phyloP scores from a whole-genome alignment of 2,329 filamentous ascomycete genomes.

The Fusarium sp. region DNA sequence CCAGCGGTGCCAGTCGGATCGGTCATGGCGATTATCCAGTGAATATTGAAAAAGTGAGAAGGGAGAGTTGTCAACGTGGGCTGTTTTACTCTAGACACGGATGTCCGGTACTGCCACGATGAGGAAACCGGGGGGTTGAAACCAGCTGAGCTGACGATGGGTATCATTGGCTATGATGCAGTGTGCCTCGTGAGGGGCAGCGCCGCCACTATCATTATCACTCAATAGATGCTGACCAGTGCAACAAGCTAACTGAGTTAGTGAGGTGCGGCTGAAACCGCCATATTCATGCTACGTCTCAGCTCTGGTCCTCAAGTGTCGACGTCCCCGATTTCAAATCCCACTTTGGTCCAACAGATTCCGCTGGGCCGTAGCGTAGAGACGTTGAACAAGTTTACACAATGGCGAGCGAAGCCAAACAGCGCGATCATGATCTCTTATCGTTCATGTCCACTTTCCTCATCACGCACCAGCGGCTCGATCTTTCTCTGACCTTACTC shows the following conservation, averaged over 20 bases:
- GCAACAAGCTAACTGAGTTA: background rate
- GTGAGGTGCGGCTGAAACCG: background rate
- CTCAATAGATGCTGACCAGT: background rate
- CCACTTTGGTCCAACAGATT: rapidly evolving
- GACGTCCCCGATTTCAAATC: too few species aligned
- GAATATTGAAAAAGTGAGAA: rapidly evolving
- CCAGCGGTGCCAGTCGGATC: background rate
- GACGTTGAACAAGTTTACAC: background rate
- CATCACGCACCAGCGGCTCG: background rate
- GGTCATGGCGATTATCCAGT: rapidly evolving
- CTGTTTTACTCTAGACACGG: background rate
- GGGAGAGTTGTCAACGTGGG: background rate
- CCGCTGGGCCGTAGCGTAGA: background rate
- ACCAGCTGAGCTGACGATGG: background rate
- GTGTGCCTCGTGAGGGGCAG: background rate
- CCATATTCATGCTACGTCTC: rapidly evolving
- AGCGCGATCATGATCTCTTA: background rate
- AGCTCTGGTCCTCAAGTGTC: background rate
- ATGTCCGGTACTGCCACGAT: rapidly evolving
- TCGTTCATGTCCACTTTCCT: background rate
- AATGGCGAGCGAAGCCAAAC: background rate
- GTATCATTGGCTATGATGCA: background rate
- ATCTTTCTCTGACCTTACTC: rapidly evolving
- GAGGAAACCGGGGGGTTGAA: background rate
- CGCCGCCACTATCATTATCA: background rate